Evolutionary conservation across 257 asterid genomes (phyloP).

Genomic region (Fraxinus excelsior): DNA sequence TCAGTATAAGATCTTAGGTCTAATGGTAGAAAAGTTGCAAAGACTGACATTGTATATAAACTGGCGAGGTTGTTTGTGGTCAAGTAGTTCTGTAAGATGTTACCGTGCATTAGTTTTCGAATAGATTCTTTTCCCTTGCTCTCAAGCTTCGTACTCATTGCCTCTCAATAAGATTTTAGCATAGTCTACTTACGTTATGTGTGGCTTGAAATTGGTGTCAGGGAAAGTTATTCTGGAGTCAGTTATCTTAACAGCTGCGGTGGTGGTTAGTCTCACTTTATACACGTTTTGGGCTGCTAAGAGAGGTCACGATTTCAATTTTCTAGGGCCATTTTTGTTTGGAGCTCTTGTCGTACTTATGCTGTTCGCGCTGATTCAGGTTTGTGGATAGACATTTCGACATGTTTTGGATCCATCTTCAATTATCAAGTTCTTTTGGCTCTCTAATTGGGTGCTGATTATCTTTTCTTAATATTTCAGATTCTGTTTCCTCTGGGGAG

Average conservation of each 20-base stretch:
- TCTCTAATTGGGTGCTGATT: not conserved
- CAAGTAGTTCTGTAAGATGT: not conserved
- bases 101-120: not conserved
- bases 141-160: not conserved
- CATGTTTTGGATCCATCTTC: not conserved
- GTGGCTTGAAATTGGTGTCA: conserved; percentile 13
- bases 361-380: conserved; percentile 55
- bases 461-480: conserved; percentile 25
- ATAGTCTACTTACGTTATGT: not conserved
- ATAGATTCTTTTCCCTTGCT: not conserved
- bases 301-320: conserved; percentile 59
- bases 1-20: not conserved
- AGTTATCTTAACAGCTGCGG: conserved; percentile 45
- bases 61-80: not conserved
- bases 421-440: not conserved
- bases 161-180: not conserved
- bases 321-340: conserved; percentile 57
- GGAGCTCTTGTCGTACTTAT: conserved; percentile 50
- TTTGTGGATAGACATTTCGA: conserved; percentile 1
- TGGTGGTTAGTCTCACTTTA: conserved; percentile 56
- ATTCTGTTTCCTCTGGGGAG: conserved; percentile 52
- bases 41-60: not conserved
- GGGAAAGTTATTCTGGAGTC: conserved; percentile 53
- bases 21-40: not conserved
- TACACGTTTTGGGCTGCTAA: conserved; percentile 67